A percentile compares a stretch with the other conserved stretches of the same genome.
phyloP scores from a whole-genome alignment of 176 grass and related monocot species.

The Triticum aestivum region DNA sequence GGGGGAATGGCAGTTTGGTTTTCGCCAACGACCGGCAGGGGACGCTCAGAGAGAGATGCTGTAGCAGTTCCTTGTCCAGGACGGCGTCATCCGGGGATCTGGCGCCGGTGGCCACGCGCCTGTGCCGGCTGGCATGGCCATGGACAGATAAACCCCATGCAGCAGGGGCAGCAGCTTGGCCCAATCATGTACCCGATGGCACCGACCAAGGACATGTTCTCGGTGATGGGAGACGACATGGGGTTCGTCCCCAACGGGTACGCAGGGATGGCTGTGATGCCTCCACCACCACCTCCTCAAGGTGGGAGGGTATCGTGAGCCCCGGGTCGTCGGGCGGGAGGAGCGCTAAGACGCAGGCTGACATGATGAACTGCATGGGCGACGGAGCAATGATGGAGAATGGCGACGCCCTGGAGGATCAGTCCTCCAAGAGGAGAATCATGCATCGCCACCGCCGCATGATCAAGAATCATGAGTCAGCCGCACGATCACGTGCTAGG shows the following conservation, averaged over 20 bases:
- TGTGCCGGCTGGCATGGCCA: no score
- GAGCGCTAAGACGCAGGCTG: slow-evolving; percentile 46
- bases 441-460: slow-evolving; percentile 78
- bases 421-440: slow-evolving; percentile 28
- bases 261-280: slow-evolving; percentile 19
- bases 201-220: no score
- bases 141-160: no score
- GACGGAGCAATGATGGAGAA: background rate
- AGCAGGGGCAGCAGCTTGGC: no score
- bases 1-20: no score
- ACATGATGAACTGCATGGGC: slow-evolving; percentile 37
- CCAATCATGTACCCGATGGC: no score
- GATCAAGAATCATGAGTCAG: slow-evolving; percentile 96
- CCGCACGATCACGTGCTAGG: slow-evolving; percentile 31
- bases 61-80: no score
- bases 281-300: slow-evolving; percentile 25
- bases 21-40: no score
- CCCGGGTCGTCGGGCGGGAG: slow-evolving; percentile 53
- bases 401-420: background rate
- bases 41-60: no score
- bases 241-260: slow-evolving; percentile 35
- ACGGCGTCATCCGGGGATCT: no score
- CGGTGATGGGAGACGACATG: no score
- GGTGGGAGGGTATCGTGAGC: slow-evolving; percentile 25
- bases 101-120: no score